Percentiles rank a stretch among this genome's conserved stretches.
Evolutionary conservation across 495 filamentous ascomycete species (phyloP).

Genomic region (Penicillium waksmanii): DNA sequence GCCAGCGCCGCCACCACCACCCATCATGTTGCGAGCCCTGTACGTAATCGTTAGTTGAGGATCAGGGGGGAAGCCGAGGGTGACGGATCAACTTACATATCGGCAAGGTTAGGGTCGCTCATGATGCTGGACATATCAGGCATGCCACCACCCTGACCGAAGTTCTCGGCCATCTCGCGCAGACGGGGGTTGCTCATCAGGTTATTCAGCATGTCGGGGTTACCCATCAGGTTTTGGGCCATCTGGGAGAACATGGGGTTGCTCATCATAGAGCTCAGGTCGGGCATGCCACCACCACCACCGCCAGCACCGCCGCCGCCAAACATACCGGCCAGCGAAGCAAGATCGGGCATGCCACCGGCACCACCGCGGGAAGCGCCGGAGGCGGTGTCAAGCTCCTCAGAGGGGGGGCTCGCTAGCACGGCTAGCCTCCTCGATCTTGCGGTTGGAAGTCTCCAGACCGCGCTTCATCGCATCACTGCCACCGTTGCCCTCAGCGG

Average conservation of each 20-base stretch:
- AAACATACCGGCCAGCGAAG: constrained; percentile 72
- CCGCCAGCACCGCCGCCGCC: constrained; percentile 61
- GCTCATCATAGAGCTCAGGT: constrained; percentile 82
- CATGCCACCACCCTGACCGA: constrained; percentile 70
- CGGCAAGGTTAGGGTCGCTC: constrained; percentile 87
- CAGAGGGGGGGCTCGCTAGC: constrained; percentile 52
- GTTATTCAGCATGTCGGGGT: constrained; percentile 85
- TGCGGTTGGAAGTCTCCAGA: constrained; percentile 84
- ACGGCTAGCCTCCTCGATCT: constrained; percentile 70
- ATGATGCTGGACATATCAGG: constrained; percentile 80
- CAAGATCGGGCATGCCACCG: constrained; percentile 81
- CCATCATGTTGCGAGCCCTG: constrained; percentile 82
- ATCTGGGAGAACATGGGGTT: constrained; percentile 97
- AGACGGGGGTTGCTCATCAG: constrained; percentile 93
- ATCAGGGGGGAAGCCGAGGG: background rate
- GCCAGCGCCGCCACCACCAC: constrained; percentile 52
- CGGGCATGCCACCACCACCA: constrained; percentile 84
- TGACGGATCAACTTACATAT: constrained; percentile 71
- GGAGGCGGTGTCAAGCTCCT: constrained; percentile 51
- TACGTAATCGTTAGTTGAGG: constrained; percentile 20
- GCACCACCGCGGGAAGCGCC: constrained; percentile 49
- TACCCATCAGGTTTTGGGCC: constrained; percentile 96
- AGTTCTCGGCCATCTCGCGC: constrained; percentile 70
- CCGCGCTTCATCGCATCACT: constrained; percentile 85
- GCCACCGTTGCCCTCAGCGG: constrained; percentile 90